Evolutionary conservation across 257 asterid genomes (phyloP).

Genomic region (Prunella vulgaris): DNA sequence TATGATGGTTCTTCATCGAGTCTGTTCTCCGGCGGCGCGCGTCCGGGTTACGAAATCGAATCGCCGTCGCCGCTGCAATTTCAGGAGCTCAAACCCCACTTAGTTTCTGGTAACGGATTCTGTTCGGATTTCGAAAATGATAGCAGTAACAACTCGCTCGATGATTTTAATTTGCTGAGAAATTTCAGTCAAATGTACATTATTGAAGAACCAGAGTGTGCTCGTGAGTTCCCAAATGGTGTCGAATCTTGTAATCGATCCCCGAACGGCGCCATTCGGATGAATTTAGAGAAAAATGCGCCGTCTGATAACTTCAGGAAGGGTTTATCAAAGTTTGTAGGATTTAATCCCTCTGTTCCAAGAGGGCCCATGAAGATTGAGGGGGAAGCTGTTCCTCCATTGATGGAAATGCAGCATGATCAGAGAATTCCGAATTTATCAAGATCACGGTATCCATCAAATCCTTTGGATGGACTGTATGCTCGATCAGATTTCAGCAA

Average conservation of each 20-base stretch:
- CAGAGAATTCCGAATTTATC: conserved; percentile 23
- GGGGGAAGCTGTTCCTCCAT: conserved; percentile 26
- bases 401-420: conserved; percentile 35
- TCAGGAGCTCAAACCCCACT: conserved; percentile 39
- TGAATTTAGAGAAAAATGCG: conserved; percentile 30
- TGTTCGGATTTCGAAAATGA: conserved; percentile 31
- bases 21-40: conserved; percentile 44
- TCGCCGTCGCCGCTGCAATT: conserved; percentile 41
- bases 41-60: conserved; percentile 45
- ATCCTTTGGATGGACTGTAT: conserved; percentile 25
- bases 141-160: conserved; percentile 21
- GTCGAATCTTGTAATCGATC: conserved; percentile 29
- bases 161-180: conserved; percentile 38
- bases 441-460: conserved; percentile 27
- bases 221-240: conserved; percentile 21
- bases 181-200: conserved; percentile 49
- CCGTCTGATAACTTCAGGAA: conserved; percentile 23
- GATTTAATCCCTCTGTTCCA: conserved; percentile 32
- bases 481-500: conserved; percentile 28
- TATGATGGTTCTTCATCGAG: conserved; percentile 68
- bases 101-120: conserved; percentile 29
- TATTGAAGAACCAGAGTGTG: conserved; percentile 37
- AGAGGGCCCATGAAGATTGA: conserved; percentile 28
- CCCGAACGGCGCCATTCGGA: conserved; percentile 15
- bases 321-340: conserved; percentile 29